Evolutionary conservation across 768 basidiomycete species (phyloP), one percentile per base, ranked within the genome.

Genomic region (Boletus rubescentipes): DNA sequence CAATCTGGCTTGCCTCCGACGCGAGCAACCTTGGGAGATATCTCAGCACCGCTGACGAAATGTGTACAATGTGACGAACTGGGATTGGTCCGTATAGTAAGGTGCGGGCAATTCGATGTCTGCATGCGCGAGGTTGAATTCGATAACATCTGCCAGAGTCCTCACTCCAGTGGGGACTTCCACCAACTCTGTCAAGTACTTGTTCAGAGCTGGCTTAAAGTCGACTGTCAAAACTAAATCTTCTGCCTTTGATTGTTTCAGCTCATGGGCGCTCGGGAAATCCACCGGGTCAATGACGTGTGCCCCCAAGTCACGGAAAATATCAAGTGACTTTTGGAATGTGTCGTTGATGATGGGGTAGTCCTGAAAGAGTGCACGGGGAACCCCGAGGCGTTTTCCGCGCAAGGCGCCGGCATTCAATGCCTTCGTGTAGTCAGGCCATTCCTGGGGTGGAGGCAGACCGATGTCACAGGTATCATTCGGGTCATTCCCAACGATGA

Each of bases 241-340:
- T 63, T 86, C 83, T 51, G 82, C 81, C n/a, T 75, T 75, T 0
- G 77, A 79, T 3, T 51, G 54, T 23, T 73, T 57, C 29, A 84
- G 71, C 48, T 81, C 81, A 0, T 76, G 69, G 1, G 77, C 79
- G 40, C 79, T 79, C 0, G 84, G 81, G 20, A 87, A 69, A 57
- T 86, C 82, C 1, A 83, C 82, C 0, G 84, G 84, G 61, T 88
- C 86, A 4, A 86, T 72, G 18, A 87, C 68, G 9, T 64, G 69
- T 15, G 78, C 78, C 11, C 78, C 80, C 9, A 78, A 66, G 2
- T 53, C 46, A 32, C 69, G 66, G 37, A 81, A 67, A 9, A 67
- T 63, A 36, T 69, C 70, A 21, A 81, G 55, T 4, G 76, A 71
- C 15, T 62, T 67, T 14, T 76, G 65, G 61, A 80, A 80, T 8